Evolutionary conservation across 2,329 filamentous ascomycete genomes (phyloP), one percentile per base, ranked within the genome.

Genomic region (Fusarium equiseti): DNA sequence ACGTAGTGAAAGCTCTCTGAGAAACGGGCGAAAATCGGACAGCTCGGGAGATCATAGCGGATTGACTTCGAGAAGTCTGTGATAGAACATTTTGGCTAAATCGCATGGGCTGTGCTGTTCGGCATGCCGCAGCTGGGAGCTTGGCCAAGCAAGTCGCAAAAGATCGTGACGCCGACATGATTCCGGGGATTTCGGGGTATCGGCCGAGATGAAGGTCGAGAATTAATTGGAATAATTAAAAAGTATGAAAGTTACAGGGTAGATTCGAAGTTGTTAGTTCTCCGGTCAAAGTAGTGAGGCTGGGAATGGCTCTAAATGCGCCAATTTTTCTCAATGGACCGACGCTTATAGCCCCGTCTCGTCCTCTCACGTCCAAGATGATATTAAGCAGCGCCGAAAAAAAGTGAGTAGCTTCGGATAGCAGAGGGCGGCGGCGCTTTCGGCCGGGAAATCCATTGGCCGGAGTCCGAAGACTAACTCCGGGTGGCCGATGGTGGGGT

Each of bases 1-100:
- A 90, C 13, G 87, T 88, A 44, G 91, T 92, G 79, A 98, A 96
- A 57, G 79, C 80, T 76, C 90, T 78, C 22, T 61, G 72, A 31
- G 59, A 72, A n/a, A 57, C 76, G 31, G 67, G 67, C 49, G 63
- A 65, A 50, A 70, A 52, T 20, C 63, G 68, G 38, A 57, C 53
- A 53, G 54, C 26, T 55, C 61, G 63, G 26, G 67, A 29, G 18
- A 44, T 24, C 13, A 62, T 63, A 32, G 56, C 53, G 22, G 71
- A 63, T 72, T 24, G 72, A 32, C 57, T 69, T 73, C 71, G 76
- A 75, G 72, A 68, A 51, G 49, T 51, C 31, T 45, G 59, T 27
- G 63, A 64, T 27, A 66, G 20, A 8, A 55, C 13, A 35, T 66
- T 66, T 40, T 73, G 73, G 22, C 42, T 32, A n/a, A 57, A 55